A percentile compares a stretch with the other conserved stretches of the same genome.
phyloP scores from a whole-genome alignment of 192 early-diverging fungal species.

The Linnemannia zychae region DNA sequence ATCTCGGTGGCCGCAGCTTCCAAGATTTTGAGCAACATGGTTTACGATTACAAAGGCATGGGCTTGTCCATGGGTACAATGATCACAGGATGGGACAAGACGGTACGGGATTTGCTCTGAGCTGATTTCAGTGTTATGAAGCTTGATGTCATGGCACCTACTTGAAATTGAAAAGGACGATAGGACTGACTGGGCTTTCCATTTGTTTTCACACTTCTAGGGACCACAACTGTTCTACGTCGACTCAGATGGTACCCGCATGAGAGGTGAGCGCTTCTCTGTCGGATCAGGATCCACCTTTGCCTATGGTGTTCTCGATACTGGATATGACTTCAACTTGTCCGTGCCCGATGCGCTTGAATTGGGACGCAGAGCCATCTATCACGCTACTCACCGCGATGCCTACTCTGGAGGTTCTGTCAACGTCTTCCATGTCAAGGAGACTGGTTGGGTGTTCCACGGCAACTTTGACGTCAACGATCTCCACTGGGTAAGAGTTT shows the following conservation, averaged over 20 bases:
- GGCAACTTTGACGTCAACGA: constrained; percentile 87
- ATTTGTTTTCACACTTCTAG: constrained; percentile 39
- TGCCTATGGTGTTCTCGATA: constrained; percentile 98
- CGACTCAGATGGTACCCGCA: constrained; percentile 92
- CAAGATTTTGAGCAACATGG: constrained; percentile 97
- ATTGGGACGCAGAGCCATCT: constrained; percentile 91
- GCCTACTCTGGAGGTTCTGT: constrained; percentile 91
- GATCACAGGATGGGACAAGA: constrained; percentile 99
- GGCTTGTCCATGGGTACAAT: constrained; percentile 99
- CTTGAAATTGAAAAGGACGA: neutral
- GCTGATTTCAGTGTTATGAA: neutral
- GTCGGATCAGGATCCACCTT: constrained; percentile 99
- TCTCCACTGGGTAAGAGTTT: constrained; percentile 76
- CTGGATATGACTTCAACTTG: constrained; percentile 88
- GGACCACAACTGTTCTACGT: constrained; percentile 97
- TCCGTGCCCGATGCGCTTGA: constrained; percentile 89
- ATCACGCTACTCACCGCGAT: constrained; percentile 96
- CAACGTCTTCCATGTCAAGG: constrained; percentile 92
- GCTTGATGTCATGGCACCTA: neutral
- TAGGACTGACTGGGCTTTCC: neutral
- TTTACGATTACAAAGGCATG: constrained; percentile 98
- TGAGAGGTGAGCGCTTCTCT: constrained; percentile 92
- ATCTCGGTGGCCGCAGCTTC: constrained; percentile 99
- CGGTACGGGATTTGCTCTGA: constrained; percentile 60
- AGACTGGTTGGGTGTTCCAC: constrained; percentile 90